A percentile compares a stretch with the other conserved stretches of the same genome.
These are phyloP conservation scores for Mesembryanthemum crystallinum DNA, from an alignment of 148 eudicot genomes.

Conservation along the genomic window DNA sequence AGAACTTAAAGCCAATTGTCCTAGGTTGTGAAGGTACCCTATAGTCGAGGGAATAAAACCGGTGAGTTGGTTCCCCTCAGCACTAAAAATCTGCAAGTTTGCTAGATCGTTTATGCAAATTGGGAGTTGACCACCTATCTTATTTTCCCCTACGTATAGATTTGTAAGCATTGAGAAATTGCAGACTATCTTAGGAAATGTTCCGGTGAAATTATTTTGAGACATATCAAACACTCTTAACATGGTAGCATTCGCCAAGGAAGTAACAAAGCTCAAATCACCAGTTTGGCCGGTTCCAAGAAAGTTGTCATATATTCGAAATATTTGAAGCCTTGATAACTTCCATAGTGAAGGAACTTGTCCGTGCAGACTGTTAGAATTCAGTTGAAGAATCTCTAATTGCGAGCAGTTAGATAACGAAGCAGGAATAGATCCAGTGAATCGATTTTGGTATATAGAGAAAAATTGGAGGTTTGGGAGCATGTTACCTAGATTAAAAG, in stretches of 20 bases:
- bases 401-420: slow-evolving; percentile 26
- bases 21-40: slow-evolving; percentile 20
- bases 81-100: slow-evolving; percentile 14
- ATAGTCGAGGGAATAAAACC: slow-evolving; percentile 32
- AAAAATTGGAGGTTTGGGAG: slow-evolving; percentile 20
- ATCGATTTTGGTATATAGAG: not conserved
- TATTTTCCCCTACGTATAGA: slow-evolving; percentile 5
- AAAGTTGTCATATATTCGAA: slow-evolving; percentile 16
- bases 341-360: slow-evolving; percentile 26
- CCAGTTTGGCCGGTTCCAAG: slow-evolving; percentile 26
- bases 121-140: slow-evolving; percentile 30
- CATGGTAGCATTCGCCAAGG: slow-evolving; percentile 34
- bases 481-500: slow-evolving; percentile 14
- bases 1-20: not conserved
- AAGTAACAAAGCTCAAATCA: slow-evolving; percentile 35
- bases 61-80: slow-evolving; percentile 17
- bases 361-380: slow-evolving; percentile 23
- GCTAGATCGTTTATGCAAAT: slow-evolving; percentile 26
- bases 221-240: slow-evolving; percentile 12
- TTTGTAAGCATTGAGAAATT: slow-evolving; percentile 33
- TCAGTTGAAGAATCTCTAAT: not conserved
- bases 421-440: slow-evolving; percentile 25
- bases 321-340: not conserved
- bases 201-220: slow-evolving; percentile 31
- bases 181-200: slow-evolving; percentile 27